Evolutionary conservation across 2,329 filamentous ascomycete genomes (phyloP), one percentile per base, ranked within the genome.

Genomic region (Aspergillus vadensis): DNA sequence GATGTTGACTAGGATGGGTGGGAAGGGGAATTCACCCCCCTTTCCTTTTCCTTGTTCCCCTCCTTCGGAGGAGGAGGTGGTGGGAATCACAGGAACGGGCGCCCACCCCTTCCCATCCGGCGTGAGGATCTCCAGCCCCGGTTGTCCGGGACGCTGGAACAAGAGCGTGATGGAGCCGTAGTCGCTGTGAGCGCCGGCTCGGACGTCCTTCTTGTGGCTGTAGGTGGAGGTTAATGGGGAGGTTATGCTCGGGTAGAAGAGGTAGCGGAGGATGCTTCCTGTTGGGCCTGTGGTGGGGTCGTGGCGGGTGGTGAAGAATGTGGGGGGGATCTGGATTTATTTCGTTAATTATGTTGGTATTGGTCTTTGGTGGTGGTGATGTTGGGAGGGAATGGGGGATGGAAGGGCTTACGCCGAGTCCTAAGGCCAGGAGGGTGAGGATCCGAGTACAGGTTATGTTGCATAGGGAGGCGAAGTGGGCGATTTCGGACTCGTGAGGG

Each of bases 151-250:
- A 2, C 93, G 85, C 67, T 95, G 92, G 81, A 99, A 98, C 10
- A 98, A 85, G 0, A 89, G 80, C 0, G 87, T 89, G 52, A 89
- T 72, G 58, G 80, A 84, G 32, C 86, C 86, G 77, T 97, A 97
- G 79, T 97, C 93, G 4, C 90, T 94, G 76, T 98, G 94, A 0
- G 94, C 92, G 59, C 94, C 95, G 6, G 94, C 94, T 27, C 94
- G 88, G 62, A 97, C 86, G 70, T 94, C 91, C 17, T 81, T 77
- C 39, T 77, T 76, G 5, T 82, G 81, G 48, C 81, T 70, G 68
- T 81, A 81, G 54, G 77, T 71, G 48, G 74, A 70, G 64, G 57
- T 79, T 70, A 63, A 70, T 55, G 36, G 81, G 68, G 67, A 86
- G 60, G 67, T 67, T 7, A 82, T 79, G 1, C 86, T 83, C 0